phyloP scores from a whole-genome alignment of 257 asterid species.

The Solanum appendiculatum region DNA sequence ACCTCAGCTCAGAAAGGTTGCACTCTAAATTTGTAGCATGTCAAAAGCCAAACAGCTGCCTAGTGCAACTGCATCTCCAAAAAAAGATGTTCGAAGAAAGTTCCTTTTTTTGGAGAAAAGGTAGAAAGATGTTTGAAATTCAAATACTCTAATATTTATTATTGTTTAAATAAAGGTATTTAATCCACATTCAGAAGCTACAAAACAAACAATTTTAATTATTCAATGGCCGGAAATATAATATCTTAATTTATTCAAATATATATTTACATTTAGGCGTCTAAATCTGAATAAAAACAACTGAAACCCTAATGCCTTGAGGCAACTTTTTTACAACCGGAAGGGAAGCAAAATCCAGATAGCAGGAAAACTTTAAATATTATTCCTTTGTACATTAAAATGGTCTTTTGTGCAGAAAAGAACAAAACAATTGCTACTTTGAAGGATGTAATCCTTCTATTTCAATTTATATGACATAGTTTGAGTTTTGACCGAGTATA shows the following conservation, averaged over 20 bases:
- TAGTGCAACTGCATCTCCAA: background rate
- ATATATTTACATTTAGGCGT: background rate
- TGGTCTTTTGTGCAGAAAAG: background rate
- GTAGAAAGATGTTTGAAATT: background rate
- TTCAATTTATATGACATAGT: background rate
- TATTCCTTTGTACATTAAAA: background rate
- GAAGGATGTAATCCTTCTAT: background rate
- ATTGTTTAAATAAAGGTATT: background rate
- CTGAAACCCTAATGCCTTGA: background rate
- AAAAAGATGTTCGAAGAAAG: background rate
- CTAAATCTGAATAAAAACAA: background rate
- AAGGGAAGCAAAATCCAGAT: background rate
- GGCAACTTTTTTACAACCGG: background rate
- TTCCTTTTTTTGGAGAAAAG: background rate
- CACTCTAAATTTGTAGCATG: background rate
- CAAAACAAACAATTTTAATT: background rate
- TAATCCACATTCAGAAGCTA: background rate
- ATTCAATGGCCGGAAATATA: background rate
- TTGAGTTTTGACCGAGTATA: background rate
- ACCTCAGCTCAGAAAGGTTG: background rate
- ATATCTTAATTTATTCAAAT: background rate
- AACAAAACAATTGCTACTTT: background rate
- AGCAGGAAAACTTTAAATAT: background rate
- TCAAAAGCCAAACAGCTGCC: background rate
- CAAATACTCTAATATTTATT: background rate